Base-by-base conservation (phyloP, 306 rosid species). In the Datisca glomerata region DNA sequence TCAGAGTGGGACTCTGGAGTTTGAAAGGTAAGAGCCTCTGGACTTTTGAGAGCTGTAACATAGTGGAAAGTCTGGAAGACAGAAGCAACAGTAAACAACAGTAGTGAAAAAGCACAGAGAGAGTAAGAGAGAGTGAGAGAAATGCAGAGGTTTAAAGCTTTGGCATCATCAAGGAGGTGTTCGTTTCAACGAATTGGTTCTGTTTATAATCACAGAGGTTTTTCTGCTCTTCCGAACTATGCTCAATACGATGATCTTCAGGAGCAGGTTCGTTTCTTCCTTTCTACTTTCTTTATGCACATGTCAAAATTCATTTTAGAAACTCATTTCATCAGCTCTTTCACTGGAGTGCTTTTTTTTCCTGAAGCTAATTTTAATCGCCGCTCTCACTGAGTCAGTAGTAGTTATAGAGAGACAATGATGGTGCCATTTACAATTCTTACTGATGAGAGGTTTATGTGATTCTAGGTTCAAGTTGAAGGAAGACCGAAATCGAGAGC, bases 401-500 rank as follows among this genome's bases (percentile, higher is more conserved):
- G n/a, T 37, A 37, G 16, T 37, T 16, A 17, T 37, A 37, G 13
- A 14, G 42, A 37, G n/a, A n/a, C n/a, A n/a, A n/a, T n/a, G n/a
- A n/a, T n/a, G n/a, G n/a, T n/a, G n/a, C n/a, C n/a, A n/a, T n/a
- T n/a, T n/a, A n/a, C n/a, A n/a, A n/a, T 35, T 3, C 2, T 18
- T 38, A 17, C 13, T 50, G 49, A 53, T 14, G 32, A 24, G 40
- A 12, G 28, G 27, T 53, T 42, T 45, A 16, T 36, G 3, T 33
- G 49, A 9, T 53, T 62, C 46, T 70, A 86, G 96, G 78, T 86
- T 67, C 50, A 57, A 47, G 96, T 86, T 38, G 76, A 81, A 69
- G 96, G 96, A 70, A 72, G 76, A 64, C 73, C 83, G 24, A 86
- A 73, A 48, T 81, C 86, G 18, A 78, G 96, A 68, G 56, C 86